Evolutionary conservation across 768 basidiomycete genomes (phyloP).

Genomic region (Vararia minispora): DNA sequence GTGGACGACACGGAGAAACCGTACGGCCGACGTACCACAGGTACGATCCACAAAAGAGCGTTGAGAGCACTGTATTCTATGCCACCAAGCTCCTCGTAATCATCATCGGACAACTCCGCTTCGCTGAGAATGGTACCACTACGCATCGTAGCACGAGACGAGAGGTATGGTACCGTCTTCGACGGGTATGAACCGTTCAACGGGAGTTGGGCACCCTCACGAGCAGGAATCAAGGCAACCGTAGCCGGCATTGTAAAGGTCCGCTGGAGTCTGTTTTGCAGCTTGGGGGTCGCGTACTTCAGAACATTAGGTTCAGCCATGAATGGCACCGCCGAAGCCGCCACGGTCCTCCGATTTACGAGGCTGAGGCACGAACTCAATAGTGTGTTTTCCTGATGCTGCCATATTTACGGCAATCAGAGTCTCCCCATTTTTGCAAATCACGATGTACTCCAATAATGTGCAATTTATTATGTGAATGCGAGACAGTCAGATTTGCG

Average conservation of each 20-base stretch:
- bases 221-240: conserved; percentile 32
- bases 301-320: conserved; percentile 31
- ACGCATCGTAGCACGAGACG: conserved; percentile 68
- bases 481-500: too few relatives aligned
- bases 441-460: too few relatives aligned
- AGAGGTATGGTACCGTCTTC: conserved; percentile 60
- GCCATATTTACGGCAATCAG: too few relatives aligned
- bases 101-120: conserved; percentile 60
- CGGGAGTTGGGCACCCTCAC: conserved; percentile 18
- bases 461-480: too few relatives aligned
- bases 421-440: too few relatives aligned
- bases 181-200: conserved; percentile 18
- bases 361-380: conserved; percentile 3
- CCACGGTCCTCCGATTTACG: conserved; percentile 6
- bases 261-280: conserved; percentile 42
- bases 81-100: conserved; percentile 83
- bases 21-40: too few relatives aligned
- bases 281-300: conserved; percentile 43
- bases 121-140: conserved; percentile 61
- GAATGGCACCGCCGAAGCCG: conserved; percentile 8
- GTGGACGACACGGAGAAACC: too few relatives aligned
- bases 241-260: conserved; percentile 67
- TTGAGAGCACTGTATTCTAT: conserved; percentile 83
- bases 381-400: too few relatives aligned
- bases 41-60: conserved; percentile 68